Base-by-base conservation (phyloP, 2,329 filamentous ascomycete species). In the Hypomyces rosellus region DNA sequence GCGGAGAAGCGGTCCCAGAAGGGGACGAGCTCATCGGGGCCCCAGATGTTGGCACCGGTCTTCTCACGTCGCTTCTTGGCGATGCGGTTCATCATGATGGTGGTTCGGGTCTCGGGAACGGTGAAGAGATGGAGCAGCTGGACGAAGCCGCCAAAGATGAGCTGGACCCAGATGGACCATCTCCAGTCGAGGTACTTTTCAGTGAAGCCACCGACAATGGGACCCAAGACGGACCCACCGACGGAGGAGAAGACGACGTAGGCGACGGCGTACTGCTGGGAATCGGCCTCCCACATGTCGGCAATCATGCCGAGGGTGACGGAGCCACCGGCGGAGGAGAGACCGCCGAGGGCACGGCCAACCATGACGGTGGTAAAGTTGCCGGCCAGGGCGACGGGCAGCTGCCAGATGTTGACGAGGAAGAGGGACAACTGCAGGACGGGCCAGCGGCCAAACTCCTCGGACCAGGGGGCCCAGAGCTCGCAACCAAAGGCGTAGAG, bases 401-500 rank as follows among this genome's bases (percentile, higher is more conserved):
- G 65, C 56, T 88, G 85, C 74, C 79, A 93, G 49, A 92, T 67
- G 59, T 93, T 93, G 66, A 91, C 86, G 11, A 93, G 71, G 55
- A 86, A 77, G 48, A 93, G 69, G 36, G 82, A 87, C 20, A 77
- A 69, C 73, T 92, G 88, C 18, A 92, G 74, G 49, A 93, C 78
- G 2, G 84, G 84, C 72, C 83, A 86, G 45, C 89, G 81, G 16
- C 89, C 89, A 45, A 92, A 74, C 61, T 93, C 89, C 65, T 95
- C 89, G 42, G 82, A 87, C 86, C 88, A 93, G 0, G 89, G 89
- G 0, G 89, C 89, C 89, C 89, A 93, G 0, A 92, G 76, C 66
- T 93, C 89, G 65, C 89, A 93, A 34, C 89, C 89, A 63, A 93
- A 91, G 36, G 88, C 88, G 65, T 95, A 93, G 2, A 84, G 67